A percentile compares a stretch with the other conserved stretches of the same genome.
Conservation (phyloP, 257 asterid species). For the Penstemon davidsonii region DNA sequence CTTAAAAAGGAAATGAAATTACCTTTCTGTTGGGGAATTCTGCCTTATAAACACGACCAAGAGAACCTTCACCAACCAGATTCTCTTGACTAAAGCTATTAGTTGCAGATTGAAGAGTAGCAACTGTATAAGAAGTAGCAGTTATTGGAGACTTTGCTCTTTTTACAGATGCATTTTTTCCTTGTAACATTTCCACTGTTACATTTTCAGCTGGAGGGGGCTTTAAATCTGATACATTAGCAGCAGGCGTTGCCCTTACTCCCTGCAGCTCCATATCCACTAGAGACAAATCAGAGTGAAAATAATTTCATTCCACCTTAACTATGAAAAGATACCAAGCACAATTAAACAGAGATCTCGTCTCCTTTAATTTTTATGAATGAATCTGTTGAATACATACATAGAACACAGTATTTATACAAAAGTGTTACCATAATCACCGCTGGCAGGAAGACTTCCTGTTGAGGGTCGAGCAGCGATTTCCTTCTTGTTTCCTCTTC, state of each 20-base stretch:
- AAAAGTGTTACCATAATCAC: slow-evolving; percentile 47
- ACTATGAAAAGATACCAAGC: no score
- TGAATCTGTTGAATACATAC: slow-evolving; percentile 12
- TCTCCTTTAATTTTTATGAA: slow-evolving; percentile 6
- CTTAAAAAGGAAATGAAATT: slow-evolving; percentile 17
- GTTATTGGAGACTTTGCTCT: slow-evolving; percentile 73
- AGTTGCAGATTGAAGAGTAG: slow-evolving; percentile 85
- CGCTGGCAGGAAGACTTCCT: slow-evolving; percentile 57
- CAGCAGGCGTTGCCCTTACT: slow-evolving; percentile 53
- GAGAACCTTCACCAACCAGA: slow-evolving; percentile 94
- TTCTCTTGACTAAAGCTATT: slow-evolving; percentile 96
- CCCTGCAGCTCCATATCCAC: slow-evolving; percentile 69
- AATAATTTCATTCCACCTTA: neutral
- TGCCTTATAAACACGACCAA: slow-evolving; percentile 94
- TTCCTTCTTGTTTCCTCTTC: slow-evolving; percentile 72
- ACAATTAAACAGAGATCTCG: no score
- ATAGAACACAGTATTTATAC: no score
- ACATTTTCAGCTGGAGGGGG: slow-evolving; percentile 69
- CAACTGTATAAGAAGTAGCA: slow-evolving; percentile 78
- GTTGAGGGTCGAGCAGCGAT: slow-evolving; percentile 65
- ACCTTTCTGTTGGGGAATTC: slow-evolving; percentile 92
- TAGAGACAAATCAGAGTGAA: slow-evolving; percentile 36
- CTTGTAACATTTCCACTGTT: slow-evolving; percentile 63
- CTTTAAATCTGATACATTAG: slow-evolving; percentile 57
- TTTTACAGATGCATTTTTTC: slow-evolving; percentile 71